phyloP scores from a whole-genome alignment of 208 protist genomes.

The Trypanosoma caninum region DNA sequence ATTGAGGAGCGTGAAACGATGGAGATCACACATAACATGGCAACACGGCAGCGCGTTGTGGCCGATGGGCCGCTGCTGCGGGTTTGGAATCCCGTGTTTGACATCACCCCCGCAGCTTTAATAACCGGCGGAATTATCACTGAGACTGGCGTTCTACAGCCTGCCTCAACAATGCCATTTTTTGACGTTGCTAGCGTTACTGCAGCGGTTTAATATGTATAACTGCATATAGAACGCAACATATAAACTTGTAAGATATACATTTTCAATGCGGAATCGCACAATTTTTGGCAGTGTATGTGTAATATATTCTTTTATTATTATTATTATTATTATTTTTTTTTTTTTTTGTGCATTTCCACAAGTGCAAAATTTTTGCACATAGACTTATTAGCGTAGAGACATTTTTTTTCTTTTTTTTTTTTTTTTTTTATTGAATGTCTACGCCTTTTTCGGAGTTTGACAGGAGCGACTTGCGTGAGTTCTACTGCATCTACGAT shows the following conservation, averaged over 20 bases:
- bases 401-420: constrained; percentile 9
- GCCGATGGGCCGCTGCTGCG: constrained; percentile 69
- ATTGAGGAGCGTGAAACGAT: constrained; percentile 91
- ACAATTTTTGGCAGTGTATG: neutral
- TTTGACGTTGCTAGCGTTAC: constrained; percentile 53
- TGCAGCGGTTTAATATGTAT: neutral
- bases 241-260: neutral
- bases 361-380: neutral
- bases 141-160: constrained; percentile 81
- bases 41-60: constrained; percentile 80
- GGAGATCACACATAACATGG: constrained; percentile 90
- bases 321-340: constrained; percentile 6
- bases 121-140: constrained; percentile 95
- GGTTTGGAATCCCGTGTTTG: constrained; percentile 96
- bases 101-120: constrained; percentile 93
- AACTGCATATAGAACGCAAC: neutral
- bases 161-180: constrained; percentile 35
- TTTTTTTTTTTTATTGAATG: constrained; percentile 8
- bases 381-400: too few relatives aligned
- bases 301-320: neutral
- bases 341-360: constrained; percentile 10
- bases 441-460: neutral
- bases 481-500: constrained; percentile 55
- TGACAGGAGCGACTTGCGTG: constrained; percentile 43
- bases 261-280: neutral